Evolutionary conservation across 2,329 filamentous ascomycete species (phyloP).

Genomic region (Colletotrichum melonis): DNA sequence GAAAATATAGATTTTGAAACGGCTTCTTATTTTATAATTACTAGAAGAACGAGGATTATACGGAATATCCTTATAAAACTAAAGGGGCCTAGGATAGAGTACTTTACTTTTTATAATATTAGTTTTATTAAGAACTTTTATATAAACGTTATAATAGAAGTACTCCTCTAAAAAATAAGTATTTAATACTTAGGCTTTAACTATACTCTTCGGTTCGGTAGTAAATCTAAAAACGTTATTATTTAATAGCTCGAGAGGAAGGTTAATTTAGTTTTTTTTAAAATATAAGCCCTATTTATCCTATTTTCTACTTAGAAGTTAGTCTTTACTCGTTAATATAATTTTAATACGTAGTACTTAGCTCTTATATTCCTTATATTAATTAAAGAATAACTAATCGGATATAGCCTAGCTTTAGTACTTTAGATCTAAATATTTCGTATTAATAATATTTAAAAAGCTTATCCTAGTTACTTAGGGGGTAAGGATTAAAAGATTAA

Average conservation of each 20-base stretch:
- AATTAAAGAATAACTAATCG: too few species aligned
- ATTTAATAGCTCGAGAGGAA: neutral
- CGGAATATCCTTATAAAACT: neutral
- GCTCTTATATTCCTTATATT: too few species aligned
- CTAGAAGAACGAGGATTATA: neutral
- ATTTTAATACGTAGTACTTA: accelerated
- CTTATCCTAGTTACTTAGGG: accelerated
- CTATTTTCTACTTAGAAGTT: too few species aligned
- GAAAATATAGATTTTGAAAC: neutral
- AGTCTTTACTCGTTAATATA: too few species aligned
- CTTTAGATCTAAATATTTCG: accelerated
- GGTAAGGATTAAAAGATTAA: too few species aligned
- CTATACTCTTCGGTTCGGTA: neutral
- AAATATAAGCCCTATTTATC: neutral
- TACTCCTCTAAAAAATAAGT: neutral
- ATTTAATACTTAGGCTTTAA: neutral
- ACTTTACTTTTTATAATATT: neutral
- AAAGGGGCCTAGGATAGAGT: neutral
- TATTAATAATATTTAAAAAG: too few species aligned
- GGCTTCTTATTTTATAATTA: neutral
- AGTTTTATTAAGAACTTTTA: neutral
- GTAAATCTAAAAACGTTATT: accelerated
- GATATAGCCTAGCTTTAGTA: too few species aligned
- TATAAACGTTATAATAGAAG: neutral
- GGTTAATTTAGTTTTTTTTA: neutral